Base-by-base conservation (phyloP, 164 flowering plant genomes). In the Hamamelis virginiana region DNA sequence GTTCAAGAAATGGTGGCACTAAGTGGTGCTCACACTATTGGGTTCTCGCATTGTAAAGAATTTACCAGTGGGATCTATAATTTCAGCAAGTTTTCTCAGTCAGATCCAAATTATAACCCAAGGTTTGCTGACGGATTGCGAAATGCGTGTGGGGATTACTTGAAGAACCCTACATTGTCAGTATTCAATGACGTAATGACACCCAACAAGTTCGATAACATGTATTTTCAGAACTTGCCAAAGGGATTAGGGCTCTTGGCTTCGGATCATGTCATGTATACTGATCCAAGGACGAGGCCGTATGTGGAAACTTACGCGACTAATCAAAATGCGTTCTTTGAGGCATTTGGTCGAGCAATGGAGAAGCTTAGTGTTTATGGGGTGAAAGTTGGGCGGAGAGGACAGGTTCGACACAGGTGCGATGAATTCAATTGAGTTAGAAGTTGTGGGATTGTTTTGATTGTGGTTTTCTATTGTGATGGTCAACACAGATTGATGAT, bases 21-120 rank as follows among this genome's bases (percentile, higher is more conserved):
- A 9, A 61, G 81, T 48, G 97, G 97, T 0, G 93, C 86, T 15
- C 97, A 91, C 80, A 86, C 97, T 9, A 79, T 90, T 11, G 97
- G 95, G 9, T 86, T 91, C 75, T 81, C 95, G 0, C 97, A 91
- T 67, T 91, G 97, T 78, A 70, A 71, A 50, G 89, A 90, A 59
- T 91, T 90, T 78, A 75, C 67, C 65, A 5, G 60, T 28, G 65
- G 75, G 65, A 79, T 89, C 68, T 83, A 75, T 68, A 79, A 74
- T 53, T 81, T 47, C 83, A 84, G 82, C 74, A 51, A 33, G 16
- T 43, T 56, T 23, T 23, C 70, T 5, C 68, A 52, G 1, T 19
- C 28, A 19, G 89, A 87, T 63, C 83, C 90, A 21, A 43, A 77
- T 2, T 81, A 82, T 76, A 84, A 84, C 68, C 83, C 82, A 0